These are phyloP conservation scores for Aspergillus vadensis DNA, from an alignment of 2,329 filamentous ascomycete species.

Conservation along the genomic window DNA sequence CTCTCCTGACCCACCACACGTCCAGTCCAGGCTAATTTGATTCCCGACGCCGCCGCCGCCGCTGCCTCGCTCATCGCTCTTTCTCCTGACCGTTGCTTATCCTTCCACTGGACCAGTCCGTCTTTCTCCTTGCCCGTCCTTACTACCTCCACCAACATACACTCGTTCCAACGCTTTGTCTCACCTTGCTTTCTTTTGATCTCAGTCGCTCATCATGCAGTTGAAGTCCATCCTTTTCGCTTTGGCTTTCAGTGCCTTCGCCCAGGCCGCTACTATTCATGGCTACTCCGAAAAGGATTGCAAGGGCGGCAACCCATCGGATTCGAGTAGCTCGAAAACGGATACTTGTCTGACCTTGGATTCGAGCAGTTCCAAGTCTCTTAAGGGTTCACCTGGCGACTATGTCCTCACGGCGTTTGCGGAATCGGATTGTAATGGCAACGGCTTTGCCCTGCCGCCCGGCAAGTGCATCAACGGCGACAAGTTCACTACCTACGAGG, in stretches of 20 bases:
- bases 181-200: not conserved
- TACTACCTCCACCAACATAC: not conserved
- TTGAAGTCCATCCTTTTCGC: constrained; percentile 4
- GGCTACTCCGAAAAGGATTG: not conserved
- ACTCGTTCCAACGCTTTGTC: not conserved
- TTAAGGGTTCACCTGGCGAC: not conserved
- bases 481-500: not conserved
- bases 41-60: not conserved
- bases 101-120: not conserved
- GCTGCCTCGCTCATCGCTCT: not conserved
- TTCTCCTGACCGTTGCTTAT: not conserved
- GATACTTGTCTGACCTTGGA: too few species aligned
- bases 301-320: not conserved
- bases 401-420: not conserved
- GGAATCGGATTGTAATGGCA: not conserved
- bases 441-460: constrained; percentile 6
- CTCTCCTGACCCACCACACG: not conserved
- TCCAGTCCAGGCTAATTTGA: not conserved
- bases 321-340: too few species aligned
- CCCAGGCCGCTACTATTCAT: not conserved
- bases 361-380: too few species aligned
- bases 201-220: not conserved
- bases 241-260: not conserved
- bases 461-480: constrained; percentile 4
- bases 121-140: not conserved